Base-by-base conservation (phyloP, 495 filamentous ascomycete genomes). In the Evansstolkia leycettana region DNA sequence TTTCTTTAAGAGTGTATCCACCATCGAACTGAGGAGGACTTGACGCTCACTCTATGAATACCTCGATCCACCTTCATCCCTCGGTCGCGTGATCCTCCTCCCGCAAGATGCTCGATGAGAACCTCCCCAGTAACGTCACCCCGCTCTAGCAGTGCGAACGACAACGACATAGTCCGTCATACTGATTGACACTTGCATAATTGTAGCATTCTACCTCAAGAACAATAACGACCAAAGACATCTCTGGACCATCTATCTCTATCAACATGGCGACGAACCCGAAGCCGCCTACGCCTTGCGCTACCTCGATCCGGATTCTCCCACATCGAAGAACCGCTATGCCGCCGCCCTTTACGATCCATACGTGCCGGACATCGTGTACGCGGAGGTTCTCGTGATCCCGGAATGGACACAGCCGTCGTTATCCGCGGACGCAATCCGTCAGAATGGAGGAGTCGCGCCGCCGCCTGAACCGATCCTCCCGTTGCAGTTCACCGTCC, bases 21-120 rank as follows among this genome's bases (percentile, higher is more conserved):
- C n/a, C n/a, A n/a, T n/a, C n/a, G 9, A 9, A 23, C 9, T 5
- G 20, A 23, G 20, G 20, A 23, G 20, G 20, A 23, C 9, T 23
- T 23, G 20, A 5, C 9, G 5, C 5, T 5, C 20, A 4, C 9
- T 23, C 9, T 23, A 4, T 23, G 20, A 5, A 23, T 9, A 5
- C 9, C 5, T 23, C 20, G 9, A 23, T 23, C 20, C 20, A 5
- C 5, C 20, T 23, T 9, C 20, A 23, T 23, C 20, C n/a, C 4
- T 23, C 20, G 20, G 20, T 23, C 20, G 20, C 23, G 5, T 17
- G 20, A 5, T 9, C 20, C 9, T 9, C 20, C 5, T 23, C 20
- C 20, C 20, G 20, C 31, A 69, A 47, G 3, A 94, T 94, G 87
- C 72, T 98, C 36, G 90, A 98, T 75, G 84, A 92, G 56, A 93